Evolutionary conservation across 139 green algal species (phyloP).

Genomic region (Picochlorum sp.): DNA sequence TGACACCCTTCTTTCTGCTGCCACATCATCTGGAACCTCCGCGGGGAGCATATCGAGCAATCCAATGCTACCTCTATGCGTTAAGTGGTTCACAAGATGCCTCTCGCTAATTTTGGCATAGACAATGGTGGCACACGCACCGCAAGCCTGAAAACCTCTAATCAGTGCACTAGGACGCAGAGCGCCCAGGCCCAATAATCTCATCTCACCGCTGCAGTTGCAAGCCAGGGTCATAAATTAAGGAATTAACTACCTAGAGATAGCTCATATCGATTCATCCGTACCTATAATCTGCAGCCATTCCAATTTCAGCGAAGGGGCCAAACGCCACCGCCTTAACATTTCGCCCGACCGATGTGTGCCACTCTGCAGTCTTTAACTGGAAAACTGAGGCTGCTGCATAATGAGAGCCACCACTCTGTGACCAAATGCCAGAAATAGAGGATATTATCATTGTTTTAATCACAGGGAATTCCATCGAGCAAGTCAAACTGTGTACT

Average conservation of each 20-base stretch:
- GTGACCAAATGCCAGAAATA: slow-evolving; percentile 28
- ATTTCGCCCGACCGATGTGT: slow-evolving; percentile 7
- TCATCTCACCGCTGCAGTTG: too few species aligned
- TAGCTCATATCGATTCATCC: neutral
- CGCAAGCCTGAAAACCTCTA: too few species aligned
- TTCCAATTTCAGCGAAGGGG: slow-evolving; percentile 10
- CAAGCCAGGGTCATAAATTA: neutral
- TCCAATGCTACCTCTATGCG: too few species aligned
- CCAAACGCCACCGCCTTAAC: slow-evolving; percentile 21
- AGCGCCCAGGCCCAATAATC: too few species aligned
- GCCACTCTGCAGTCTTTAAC: neutral
- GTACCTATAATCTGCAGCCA: slow-evolving; percentile 1
- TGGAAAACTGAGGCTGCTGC: slow-evolving; percentile 22
- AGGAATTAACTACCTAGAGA: neutral
- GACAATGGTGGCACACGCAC: too few species aligned
- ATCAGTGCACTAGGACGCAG: too few species aligned
- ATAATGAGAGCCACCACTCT: slow-evolving; percentile 28
- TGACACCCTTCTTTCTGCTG: too few species aligned
- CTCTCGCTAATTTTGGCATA: too few species aligned
- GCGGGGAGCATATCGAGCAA: too few species aligned
- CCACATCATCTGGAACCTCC: too few species aligned
- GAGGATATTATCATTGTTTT: slow-evolving; percentile 22
- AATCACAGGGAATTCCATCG: neutral
- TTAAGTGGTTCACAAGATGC: too few species aligned
- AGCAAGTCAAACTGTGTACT: slow-evolving; percentile 9